These are phyloP conservation scores for Rhodotorula mucilaginosa DNA, from an alignment of 1,284 basidiomycete species.

Conservation along the genomic window DNA sequence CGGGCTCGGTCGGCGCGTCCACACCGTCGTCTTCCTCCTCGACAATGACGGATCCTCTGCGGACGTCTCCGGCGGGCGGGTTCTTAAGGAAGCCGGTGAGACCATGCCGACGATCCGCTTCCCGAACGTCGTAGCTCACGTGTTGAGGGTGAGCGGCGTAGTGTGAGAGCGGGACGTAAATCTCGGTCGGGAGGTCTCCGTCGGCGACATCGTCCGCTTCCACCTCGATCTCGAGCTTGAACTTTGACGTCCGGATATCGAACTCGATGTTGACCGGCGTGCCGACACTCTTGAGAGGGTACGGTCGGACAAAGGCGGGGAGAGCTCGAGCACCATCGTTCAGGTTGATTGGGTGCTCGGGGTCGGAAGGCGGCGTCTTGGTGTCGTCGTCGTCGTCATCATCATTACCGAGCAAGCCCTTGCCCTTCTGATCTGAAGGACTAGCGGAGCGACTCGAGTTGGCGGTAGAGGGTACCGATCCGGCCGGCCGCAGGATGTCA, in stretches of 20 bases:
- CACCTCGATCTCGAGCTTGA: constrained; percentile 66
- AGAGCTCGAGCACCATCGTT: constrained; percentile 64
- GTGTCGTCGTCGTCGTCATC: background rate
- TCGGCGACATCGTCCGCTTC: constrained; percentile 50
- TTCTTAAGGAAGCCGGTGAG: constrained; percentile 4
- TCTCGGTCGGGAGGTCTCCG: constrained; percentile 42
- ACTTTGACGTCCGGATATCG: constrained; percentile 66
- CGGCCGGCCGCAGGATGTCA: constrained; percentile 53
- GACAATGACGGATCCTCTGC: background rate
- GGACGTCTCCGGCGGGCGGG: constrained; percentile 10
- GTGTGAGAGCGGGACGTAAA: constrained; percentile 45
- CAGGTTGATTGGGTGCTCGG: constrained; percentile 44
- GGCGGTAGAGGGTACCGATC: background rate
- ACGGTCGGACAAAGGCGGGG: constrained; percentile 78
- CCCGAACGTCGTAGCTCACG: constrained; percentile 30
- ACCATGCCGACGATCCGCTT: constrained; percentile 6
- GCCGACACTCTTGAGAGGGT: constrained; percentile 72
- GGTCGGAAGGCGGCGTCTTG: constrained; percentile 25
- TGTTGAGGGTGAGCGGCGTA: constrained; percentile 48
- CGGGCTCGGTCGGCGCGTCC: constrained; percentile 14
- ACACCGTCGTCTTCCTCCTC: background rate
- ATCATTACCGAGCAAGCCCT: background rate
- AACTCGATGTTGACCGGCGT: constrained; percentile 61
- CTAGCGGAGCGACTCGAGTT: background rate
- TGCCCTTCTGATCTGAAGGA: background rate